Conservation (phyloP, 148 eudicot genomes). For the Limonium bicolor region DNA sequence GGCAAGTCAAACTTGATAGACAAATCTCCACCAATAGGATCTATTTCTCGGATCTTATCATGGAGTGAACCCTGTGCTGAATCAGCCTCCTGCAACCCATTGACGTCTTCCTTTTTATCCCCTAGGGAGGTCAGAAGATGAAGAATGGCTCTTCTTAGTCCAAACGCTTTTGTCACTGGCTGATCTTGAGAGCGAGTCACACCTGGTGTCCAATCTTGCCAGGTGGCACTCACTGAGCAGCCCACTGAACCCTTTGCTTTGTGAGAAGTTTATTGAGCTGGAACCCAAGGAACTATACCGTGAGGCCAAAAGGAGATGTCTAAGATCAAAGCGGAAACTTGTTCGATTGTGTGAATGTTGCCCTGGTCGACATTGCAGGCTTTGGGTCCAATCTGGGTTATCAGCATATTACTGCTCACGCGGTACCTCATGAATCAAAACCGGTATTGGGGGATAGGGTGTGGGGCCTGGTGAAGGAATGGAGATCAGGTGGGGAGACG, state of each 20-base stretch:
- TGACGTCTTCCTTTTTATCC: conserved; percentile 27
- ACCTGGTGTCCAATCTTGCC: conserved; percentile 21
- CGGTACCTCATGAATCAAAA: too few species aligned
- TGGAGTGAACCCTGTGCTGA: conserved; percentile 46
- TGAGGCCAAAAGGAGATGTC: conserved; percentile 50
- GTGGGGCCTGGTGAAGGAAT: conserved; percentile 49
- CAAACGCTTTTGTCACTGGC: conserved; percentile 53
- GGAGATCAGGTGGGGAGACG: conserved; percentile 8
- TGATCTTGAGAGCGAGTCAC: conserved; percentile 28
- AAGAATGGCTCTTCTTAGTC: conserved; percentile 41
- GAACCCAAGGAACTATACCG: conserved; percentile 24
- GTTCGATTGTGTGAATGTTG: conserved; percentile 74
- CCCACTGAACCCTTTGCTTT: conserved; percentile 68
- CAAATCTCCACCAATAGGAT: conserved; percentile 93
- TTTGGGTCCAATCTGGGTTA: conserved; percentile 12
- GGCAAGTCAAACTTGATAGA: conserved; percentile 61
- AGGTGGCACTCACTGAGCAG: conserved; percentile 71
- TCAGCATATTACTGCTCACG: background rate
- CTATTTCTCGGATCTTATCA: conserved; percentile 75
- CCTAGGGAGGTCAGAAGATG: conserved; percentile 37
- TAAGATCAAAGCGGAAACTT: conserved; percentile 57
- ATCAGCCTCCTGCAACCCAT: conserved; percentile 22
- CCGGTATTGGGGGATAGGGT: conserved; percentile 31
- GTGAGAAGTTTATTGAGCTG: conserved; percentile 40
- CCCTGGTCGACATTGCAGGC: conserved; percentile 31